Conservation (phyloP, 2,329 filamentous ascomycete species). For the Cryphonectria carpinicola region DNA sequence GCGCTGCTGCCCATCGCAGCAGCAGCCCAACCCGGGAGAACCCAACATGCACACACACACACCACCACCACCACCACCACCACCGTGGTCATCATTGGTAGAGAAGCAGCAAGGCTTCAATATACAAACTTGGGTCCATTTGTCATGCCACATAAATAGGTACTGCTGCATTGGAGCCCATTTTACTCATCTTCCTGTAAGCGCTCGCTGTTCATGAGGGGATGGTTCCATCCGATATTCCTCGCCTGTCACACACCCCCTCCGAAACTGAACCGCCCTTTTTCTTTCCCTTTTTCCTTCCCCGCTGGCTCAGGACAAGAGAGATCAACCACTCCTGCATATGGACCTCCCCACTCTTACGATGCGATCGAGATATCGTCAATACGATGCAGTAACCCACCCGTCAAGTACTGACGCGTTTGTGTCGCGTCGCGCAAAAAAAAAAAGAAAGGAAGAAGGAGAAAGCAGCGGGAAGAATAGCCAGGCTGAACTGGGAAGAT, state of each 20-base stretch:
- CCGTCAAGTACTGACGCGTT: constrained; percentile 2
- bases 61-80: not conserved
- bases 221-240: not conserved
- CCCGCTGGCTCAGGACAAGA: constrained; percentile 28
- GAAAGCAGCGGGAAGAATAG: not conserved
- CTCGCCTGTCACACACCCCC: constrained; percentile 19
- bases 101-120: not conserved
- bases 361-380: constrained; percentile 25
- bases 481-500: not conserved
- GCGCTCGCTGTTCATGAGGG: constrained; percentile 7
- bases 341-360: constrained; percentile 2
- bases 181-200: not conserved
- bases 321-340: constrained; percentile 26
- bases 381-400: constrained; percentile 24
- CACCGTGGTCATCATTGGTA: constrained; percentile 4
- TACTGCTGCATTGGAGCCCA: not conserved
- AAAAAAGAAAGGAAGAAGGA: too few species aligned
- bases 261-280: constrained; percentile 33
- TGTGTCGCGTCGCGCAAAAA: not conserved
- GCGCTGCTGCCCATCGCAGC: not conserved
- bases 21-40: not conserved
- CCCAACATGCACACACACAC: constrained; percentile 2
- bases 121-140: constrained; percentile 15
- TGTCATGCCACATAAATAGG: constrained; percentile 13
- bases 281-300: not conserved